phyloP scores from a whole-genome alignment of 306 rosid species.

The Prinsepia uniflora region DNA sequence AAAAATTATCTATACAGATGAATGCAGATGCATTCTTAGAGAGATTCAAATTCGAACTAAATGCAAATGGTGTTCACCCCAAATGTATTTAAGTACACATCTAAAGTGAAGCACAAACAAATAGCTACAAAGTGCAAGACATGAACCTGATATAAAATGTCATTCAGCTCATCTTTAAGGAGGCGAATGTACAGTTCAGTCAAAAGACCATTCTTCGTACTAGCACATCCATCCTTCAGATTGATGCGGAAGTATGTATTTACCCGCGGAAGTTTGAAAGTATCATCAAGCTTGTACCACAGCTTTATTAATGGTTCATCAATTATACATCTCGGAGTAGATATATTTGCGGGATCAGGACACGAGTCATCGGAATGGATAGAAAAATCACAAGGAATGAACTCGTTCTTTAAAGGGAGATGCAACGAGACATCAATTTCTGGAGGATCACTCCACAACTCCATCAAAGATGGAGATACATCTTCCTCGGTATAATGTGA shows the following conservation, averaged over 20 bases:
- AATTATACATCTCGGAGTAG: slow-evolving; percentile 67
- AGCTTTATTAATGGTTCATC: slow-evolving; percentile 83
- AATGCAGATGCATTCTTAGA: background rate
- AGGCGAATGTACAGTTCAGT: slow-evolving; percentile 74
- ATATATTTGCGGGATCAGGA: slow-evolving; percentile 34
- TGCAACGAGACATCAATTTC: slow-evolving; percentile 65
- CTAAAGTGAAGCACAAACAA: background rate
- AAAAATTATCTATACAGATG: background rate
- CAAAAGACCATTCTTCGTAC: slow-evolving; percentile 53
- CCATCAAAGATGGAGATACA: slow-evolving; percentile 61
- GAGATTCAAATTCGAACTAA: background rate
- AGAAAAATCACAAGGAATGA: slow-evolving; percentile 88
- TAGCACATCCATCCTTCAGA: slow-evolving; percentile 77
- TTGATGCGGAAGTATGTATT: slow-evolving; percentile 80
- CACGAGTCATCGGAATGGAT: slow-evolving; percentile 40
- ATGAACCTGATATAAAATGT: slow-evolving; percentile 80
- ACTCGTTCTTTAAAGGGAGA: slow-evolving; percentile 87
- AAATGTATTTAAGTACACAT: slow-evolving; percentile 7
- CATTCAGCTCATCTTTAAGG: slow-evolving; percentile 86
- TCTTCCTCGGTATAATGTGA: slow-evolving; percentile 71
- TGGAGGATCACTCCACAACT: slow-evolving; percentile 77
- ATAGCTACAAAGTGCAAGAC: slow-evolving; percentile 27
- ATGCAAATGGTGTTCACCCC: background rate
- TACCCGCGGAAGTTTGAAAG: slow-evolving; percentile 90
- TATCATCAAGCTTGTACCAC: slow-evolving; percentile 81